Conservation (phyloP, 345 rosid genomes). For the Pseudoturritis turrita region DNA sequence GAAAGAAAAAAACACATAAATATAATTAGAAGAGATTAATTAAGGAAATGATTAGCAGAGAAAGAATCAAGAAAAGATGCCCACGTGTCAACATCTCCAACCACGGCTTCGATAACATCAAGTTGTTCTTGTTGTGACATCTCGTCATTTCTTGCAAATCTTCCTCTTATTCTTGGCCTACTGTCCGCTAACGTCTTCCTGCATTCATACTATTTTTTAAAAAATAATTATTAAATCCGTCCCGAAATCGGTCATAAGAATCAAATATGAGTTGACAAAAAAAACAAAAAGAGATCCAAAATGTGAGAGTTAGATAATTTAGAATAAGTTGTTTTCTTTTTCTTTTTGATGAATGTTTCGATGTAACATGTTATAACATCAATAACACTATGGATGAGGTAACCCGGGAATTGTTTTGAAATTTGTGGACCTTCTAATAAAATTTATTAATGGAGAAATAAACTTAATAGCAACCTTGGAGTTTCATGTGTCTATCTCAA, state of each 20-base stretch:
- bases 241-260: too few relatives aligned
- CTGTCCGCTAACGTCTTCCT: slow-evolving; percentile 96
- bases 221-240: neutral
- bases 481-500: slow-evolving; percentile 24
- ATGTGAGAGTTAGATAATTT: neutral
- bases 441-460: neutral
- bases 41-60: slow-evolving; percentile 43
- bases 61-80: slow-evolving; percentile 56
- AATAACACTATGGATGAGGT: neutral
- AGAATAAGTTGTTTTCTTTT: neutral
- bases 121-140: slow-evolving; percentile 43
- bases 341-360: neutral
- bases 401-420: neutral
- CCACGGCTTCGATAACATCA: slow-evolving; percentile 40
- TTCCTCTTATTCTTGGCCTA: slow-evolving; percentile 89
- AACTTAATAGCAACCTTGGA: slow-evolving; percentile 20
- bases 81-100: slow-evolving; percentile 69
- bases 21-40: slow-evolving; percentile 21
- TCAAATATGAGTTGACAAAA: too few relatives aligned
- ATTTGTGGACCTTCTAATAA: neutral
- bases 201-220: slow-evolving; percentile 63
- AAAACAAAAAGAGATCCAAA: too few relatives aligned
- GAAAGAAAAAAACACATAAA: neutral
- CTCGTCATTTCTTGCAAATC: slow-evolving; percentile 90
- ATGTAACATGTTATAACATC: neutral